phyloP scores from a whole-genome alignment of 441 rosid species.

The Rhodomyrtus psidioides region DNA sequence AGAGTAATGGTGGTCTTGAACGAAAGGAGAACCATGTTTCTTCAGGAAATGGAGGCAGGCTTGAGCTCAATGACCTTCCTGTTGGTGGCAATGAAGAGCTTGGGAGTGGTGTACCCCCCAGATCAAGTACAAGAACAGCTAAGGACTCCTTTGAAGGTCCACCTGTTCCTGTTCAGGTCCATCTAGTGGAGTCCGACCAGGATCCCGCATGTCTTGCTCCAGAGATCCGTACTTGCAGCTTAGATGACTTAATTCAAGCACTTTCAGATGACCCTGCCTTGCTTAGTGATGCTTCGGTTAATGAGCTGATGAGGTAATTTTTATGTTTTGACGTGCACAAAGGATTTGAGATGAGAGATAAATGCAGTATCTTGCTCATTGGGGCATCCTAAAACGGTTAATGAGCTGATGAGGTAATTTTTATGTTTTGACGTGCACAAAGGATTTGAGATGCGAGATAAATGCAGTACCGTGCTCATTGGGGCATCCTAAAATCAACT shows the following conservation, averaged over 20 bases:
- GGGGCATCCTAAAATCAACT: no score
- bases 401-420: no score
- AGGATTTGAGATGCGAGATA: no score
- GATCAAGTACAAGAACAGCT: conserved; percentile 65
- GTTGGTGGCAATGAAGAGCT: conserved; percentile 34
- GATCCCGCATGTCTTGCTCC: conserved; percentile 79
- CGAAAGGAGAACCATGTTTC: conserved; percentile 19
- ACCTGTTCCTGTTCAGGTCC: conserved; percentile 69
- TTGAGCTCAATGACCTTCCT: no score
- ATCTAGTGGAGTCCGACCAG: conserved; percentile 80
- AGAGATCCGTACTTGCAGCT: conserved; percentile 71
- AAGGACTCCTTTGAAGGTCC: conserved; percentile 87
- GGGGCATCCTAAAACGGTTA: no score
- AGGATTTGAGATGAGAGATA: background rate
- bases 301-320: conserved; percentile 46
- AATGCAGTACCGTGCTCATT: no score
- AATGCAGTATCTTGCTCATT: background rate
- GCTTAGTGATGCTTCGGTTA: no score
- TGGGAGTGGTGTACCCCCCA: conserved; percentile 61
- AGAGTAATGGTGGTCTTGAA: conserved; percentile 23
- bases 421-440: no score
- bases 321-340: background rate
- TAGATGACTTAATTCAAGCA: conserved; percentile 63
- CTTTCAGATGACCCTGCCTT: conserved; percentile 6
- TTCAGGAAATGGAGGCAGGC: conserved; percentile 23